A percentile compares a stretch with the other conserved stretches of the same genome.
phyloP scores from a whole-genome alignment of 768 basidiomycete genomes.

The Boletus sp. region DNA sequence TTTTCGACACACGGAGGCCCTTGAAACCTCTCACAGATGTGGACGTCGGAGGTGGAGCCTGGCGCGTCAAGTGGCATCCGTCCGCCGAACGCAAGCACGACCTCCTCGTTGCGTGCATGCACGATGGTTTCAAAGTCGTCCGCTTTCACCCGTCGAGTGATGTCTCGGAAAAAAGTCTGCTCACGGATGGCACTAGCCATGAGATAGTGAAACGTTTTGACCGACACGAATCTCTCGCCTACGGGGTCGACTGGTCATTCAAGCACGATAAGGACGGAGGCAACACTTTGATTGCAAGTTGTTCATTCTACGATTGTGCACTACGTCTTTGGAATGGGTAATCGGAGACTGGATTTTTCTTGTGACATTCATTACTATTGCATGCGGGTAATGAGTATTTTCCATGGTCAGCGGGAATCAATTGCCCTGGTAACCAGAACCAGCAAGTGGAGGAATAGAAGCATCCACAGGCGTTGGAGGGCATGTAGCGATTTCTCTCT shows the following conservation, averaged over 20 bases:
- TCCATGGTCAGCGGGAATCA: background rate
- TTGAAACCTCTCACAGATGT: constrained; percentile 52
- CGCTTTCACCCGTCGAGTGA: constrained; percentile 18
- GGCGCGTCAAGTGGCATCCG: constrained; percentile 98
- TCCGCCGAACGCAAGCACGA: constrained; percentile 60
- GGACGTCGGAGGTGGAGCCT: constrained; percentile 87
- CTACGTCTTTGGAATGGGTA: constrained; percentile 78
- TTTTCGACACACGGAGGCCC: constrained; percentile 81
- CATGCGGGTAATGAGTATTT: background rate
- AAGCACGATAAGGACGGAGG: constrained; percentile 25
- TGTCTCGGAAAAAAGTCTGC: background rate
- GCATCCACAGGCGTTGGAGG: constrained; percentile 11
- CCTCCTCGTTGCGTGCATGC: constrained; percentile 95
- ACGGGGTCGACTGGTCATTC: constrained; percentile 90
- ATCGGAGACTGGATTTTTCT: constrained; percentile 12
- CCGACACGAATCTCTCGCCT: constrained; percentile 79
- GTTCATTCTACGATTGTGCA: constrained; percentile 93
- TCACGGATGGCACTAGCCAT: constrained; percentile 22
- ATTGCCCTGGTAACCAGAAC: background rate
- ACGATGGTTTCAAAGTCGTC: constrained; percentile 90
- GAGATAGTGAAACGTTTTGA: constrained; percentile 62
- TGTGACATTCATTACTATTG: background rate
- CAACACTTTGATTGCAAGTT: constrained; percentile 71
- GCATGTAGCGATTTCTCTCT: constrained; percentile 9
- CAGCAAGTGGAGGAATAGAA: background rate